Conservation (phyloP, 768 basidiomycete species). For the Mycena crocata region DNA sequence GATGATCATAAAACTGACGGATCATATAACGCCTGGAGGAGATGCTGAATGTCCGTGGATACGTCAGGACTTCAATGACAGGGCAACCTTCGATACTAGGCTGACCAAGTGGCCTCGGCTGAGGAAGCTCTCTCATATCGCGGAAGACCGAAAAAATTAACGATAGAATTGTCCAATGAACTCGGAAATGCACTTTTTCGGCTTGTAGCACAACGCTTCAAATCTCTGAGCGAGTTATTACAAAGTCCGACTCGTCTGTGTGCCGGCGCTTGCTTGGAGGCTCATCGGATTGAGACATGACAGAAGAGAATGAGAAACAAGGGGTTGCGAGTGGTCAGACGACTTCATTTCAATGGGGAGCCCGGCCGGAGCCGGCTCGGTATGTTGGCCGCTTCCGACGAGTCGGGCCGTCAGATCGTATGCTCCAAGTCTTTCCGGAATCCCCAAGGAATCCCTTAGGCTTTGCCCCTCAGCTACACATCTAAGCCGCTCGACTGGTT, state of each 20-base stretch:
- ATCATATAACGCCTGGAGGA: slow-evolving; percentile 30
- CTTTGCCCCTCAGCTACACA: too few species aligned
- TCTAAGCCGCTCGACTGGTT: too few species aligned
- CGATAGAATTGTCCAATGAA: slow-evolving; percentile 43
- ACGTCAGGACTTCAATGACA: slow-evolving; percentile 27
- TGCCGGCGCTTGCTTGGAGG: slow-evolving; percentile 17
- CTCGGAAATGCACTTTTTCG: slow-evolving; percentile 42
- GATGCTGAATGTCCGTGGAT: slow-evolving; percentile 23
- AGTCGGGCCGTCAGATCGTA: too few species aligned
- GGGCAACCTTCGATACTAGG: slow-evolving; percentile 27
- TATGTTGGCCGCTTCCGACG: too few species aligned
- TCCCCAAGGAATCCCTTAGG: too few species aligned
- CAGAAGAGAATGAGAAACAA: too few species aligned
- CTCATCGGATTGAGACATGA: neutral
- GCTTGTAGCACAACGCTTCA: slow-evolving; percentile 45
- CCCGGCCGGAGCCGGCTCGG: too few species aligned
- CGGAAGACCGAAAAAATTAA: slow-evolving; percentile 44
- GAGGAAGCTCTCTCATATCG: slow-evolving; percentile 37
- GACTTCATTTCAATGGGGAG: too few species aligned
- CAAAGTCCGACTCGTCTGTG: neutral
- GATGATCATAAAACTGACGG: slow-evolving; percentile 6
- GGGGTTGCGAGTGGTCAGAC: too few species aligned
- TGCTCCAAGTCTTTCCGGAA: too few species aligned
- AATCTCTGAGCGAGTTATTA: slow-evolving; percentile 27
- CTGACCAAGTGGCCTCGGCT: slow-evolving; percentile 18